Evolutionary conservation across 2,329 filamentous ascomycete genomes (phyloP).

Genomic region (Cercospora beticola): DNA sequence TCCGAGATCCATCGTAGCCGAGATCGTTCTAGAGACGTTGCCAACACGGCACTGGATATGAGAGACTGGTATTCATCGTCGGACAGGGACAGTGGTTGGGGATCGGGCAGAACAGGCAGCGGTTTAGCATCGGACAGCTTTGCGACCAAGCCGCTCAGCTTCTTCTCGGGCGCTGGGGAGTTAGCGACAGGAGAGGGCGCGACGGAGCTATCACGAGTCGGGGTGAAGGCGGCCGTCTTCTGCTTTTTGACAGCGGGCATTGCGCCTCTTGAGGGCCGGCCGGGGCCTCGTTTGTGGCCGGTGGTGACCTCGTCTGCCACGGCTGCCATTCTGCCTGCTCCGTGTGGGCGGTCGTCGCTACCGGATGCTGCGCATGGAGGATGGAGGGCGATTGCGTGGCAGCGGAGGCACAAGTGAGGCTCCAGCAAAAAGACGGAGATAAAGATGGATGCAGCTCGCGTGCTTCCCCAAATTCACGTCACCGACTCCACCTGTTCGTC

Average conservation of each 20-base stretch:
- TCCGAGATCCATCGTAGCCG: constrained; percentile 70
- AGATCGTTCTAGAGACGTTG: constrained; percentile 71
- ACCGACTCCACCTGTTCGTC: neutral
- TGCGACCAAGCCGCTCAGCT: constrained; percentile 54
- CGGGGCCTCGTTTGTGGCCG: constrained; percentile 33
- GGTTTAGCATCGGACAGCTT: constrained; percentile 65
- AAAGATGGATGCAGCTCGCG: neutral
- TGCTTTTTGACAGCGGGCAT: constrained; percentile 32
- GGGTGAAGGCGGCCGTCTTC: constrained; percentile 19
- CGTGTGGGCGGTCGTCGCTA: neutral
- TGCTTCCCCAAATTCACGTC: neutral
- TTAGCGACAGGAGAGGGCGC: constrained; percentile 20
- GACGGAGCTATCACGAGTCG: constrained; percentile 7
- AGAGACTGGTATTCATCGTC: constrained; percentile 70
- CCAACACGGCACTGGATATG: constrained; percentile 72
- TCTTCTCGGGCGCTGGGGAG: constrained; percentile 27
- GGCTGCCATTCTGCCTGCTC: neutral
- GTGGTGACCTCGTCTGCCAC: constrained; percentile 8
- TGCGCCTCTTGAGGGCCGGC: constrained; percentile 18
- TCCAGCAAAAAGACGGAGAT: neutral
- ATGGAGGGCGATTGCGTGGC: neutral
- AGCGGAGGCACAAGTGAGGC: neutral
- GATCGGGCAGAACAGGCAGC: constrained; percentile 66
- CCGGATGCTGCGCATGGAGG: neutral
- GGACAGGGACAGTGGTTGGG: constrained; percentile 64